Evolutionary conservation across 495 filamentous ascomycete genomes (phyloP), one percentile per base, ranked within the genome.

Genomic region (Staphylotrichum tortipilum): DNA sequence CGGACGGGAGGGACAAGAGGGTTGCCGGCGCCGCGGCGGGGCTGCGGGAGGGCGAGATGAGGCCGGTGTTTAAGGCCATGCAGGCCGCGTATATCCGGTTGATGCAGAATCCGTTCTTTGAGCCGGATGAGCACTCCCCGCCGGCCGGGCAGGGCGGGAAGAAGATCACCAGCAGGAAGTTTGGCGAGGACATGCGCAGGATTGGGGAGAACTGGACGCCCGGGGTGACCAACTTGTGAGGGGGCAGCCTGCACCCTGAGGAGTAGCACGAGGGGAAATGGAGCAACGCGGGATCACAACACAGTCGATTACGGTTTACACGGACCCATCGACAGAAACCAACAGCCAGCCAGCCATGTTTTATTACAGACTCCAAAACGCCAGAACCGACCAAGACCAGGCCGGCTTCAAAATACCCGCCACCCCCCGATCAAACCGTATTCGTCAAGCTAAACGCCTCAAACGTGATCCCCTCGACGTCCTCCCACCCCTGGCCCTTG

Each of bases 41-140:
- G 17, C 63, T 94, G 61, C 76, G 82, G 47, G 88, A 94, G 61
- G 80, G 82, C 26, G 92, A 95, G 70, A 70, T 97, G 56, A 89
- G 86, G 61, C 74, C 82, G 18, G 86, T 89, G 15, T 98, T 98
- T 59, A 79, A 82, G 61, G 88, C 89, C 5, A 73, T 97, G 58
- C 92, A 97, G 68, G 85, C 79, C 21, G 89, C 92, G 19, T 98
- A 96, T 57, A 86, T 96, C 39, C 71, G 78, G 50, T 72, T 98
- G 44, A 68, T 97, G 38, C 87, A 95, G 66, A 96, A 98, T 60
- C 92, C 92, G 1, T 98, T 98, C 65, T 97, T 89, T 63, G 81
- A 83, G 33, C 91, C 89, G 26, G 91, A 95, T 63, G 86, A 90
- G 54, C 83, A 90, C 57, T 75, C 75, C 34, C 82, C 83, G 17